Evolutionary conservation across 805 yeast species (phyloP), one percentile per base, ranked within the genome.

Genomic region (Kazachstania kunashirensis): DNA sequence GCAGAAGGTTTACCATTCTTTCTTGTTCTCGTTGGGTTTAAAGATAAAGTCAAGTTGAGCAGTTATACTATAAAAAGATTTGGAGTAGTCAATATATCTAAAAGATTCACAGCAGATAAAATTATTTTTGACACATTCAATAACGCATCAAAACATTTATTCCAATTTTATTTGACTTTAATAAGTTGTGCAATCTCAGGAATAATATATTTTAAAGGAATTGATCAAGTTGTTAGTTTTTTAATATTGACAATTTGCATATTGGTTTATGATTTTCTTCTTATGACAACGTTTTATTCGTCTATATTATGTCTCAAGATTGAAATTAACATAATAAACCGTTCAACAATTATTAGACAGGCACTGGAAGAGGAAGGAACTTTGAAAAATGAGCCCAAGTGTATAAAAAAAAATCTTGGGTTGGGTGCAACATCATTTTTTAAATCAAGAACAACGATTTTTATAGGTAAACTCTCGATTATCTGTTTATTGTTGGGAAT

Each of bases 321-420:
- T 34, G 96, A 92, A 61, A 84, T 89, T 56, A 76, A 75, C 55
- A 69, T 83, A 42, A 92, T 92, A 37, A 84, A 88, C 61, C 75
- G 85, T 46, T 79, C 85, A 29, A 76, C 84, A 40, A 73, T 76
- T 36, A 72, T 86, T 54, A 77, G 79, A 53, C 76, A 75, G 42
- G 85, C 84, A 17, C 67, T 89, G 45, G 92, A 88, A 64, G 98
- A 92, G 56, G 98, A 92, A 51, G 96, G 97, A 12, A 72, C 88
- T 24, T 70, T 81, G 30, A 73, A 75, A 24, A 58, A 66, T 32
- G 80, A 81, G 26, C 95, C 95, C 9, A 76, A 73, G 10, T n/a
- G 21, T 10, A 10, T 30, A 8, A 13, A 24, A 9, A 26, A 24
- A 18, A 7, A 26, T 6, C 12, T n/a, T 7, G 34, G 21, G 5